Conservation (phyloP, 148 eudicot genomes). For the Camellia lanceoleosa region DNA sequence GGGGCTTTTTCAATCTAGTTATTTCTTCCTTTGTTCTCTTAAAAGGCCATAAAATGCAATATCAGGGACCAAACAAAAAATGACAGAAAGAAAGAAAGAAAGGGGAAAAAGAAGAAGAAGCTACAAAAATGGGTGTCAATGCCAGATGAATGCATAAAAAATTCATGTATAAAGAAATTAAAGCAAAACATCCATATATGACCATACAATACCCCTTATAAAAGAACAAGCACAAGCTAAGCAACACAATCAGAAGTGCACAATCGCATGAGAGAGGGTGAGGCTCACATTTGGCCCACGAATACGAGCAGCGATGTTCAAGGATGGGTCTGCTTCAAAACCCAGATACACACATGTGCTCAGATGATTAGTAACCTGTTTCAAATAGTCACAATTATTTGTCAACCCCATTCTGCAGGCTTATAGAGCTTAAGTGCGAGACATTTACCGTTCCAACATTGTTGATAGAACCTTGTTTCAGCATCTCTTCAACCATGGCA, state of each 20-base stretch:
- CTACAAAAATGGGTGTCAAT: not conserved
- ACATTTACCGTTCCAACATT: slow-evolving; percentile 32
- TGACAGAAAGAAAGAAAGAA: not conserved
- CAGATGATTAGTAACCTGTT: slow-evolving; percentile 58
- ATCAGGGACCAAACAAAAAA: slow-evolving; percentile 4
- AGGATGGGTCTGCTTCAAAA: slow-evolving; percentile 85
- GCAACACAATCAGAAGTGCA: not conserved
- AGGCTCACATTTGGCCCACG: slow-evolving; percentile 95
- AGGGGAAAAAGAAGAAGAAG: slow-evolving; percentile 1
- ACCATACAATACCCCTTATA: slow-evolving; percentile 5
- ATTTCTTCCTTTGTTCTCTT: not conserved
- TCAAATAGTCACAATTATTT: slow-evolving; percentile 12
- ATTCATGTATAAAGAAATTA: slow-evolving; percentile 3
- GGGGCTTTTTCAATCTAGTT: not conserved
- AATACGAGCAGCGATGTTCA: slow-evolving; percentile 71
- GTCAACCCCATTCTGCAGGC: slow-evolving; percentile 17
- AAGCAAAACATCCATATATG: not conserved
- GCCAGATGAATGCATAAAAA: slow-evolving; percentile 11
- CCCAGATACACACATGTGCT: slow-evolving; percentile 88
- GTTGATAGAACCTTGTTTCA: slow-evolving; percentile 50
- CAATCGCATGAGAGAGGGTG: not conserved
- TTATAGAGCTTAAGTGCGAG: not conserved
- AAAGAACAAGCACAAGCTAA: not conserved
- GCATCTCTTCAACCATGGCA: slow-evolving; percentile 92
- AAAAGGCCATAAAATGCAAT: not conserved